These are phyloP conservation scores for Malassezia cuniculi DNA, from an alignment of 1,284 basidiomycete genomes.

Conservation along the genomic window DNA sequence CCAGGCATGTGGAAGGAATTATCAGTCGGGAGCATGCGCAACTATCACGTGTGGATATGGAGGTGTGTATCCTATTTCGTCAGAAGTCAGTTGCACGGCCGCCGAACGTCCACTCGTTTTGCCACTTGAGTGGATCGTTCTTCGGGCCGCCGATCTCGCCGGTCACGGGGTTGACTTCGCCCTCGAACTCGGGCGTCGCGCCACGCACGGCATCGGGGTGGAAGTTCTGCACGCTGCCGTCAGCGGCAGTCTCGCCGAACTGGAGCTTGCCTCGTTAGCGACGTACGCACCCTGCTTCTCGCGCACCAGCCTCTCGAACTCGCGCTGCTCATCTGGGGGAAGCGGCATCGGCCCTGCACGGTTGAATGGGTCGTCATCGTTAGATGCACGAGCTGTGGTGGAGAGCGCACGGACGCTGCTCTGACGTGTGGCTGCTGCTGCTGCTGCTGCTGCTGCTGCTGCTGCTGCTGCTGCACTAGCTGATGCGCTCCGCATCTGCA, in stretches of 20 bases:
- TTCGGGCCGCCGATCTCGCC: slow-evolving; percentile 53
- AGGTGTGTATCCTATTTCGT: too few relatives aligned
- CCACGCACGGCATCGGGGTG: slow-evolving; percentile 46
- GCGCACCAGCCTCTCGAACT: slow-evolving; percentile 46
- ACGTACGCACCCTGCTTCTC: slow-evolving; percentile 33
- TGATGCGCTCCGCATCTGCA: too few relatives aligned
- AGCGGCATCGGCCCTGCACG: slow-evolving; percentile 45
- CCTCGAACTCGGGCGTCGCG: slow-evolving; percentile 49
- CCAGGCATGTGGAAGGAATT: background rate
- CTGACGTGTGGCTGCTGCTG: too few relatives aligned
- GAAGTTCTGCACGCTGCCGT: slow-evolving; percentile 10
- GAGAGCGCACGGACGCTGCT: background rate
- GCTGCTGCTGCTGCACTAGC: too few relatives aligned
- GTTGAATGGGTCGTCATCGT: slow-evolving; percentile 26
- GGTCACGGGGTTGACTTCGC: slow-evolving; percentile 51
- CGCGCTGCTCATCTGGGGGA: slow-evolving; percentile 45
- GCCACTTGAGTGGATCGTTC: slow-evolving; percentile 49
- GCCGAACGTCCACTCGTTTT: slow-evolving; percentile 43
- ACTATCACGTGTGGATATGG: background rate
- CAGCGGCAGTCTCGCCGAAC: slow-evolving; percentile 10
- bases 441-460: too few relatives aligned
- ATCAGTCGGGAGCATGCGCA: background rate
- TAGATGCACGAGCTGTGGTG: background rate
- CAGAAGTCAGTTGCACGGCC: slow-evolving; percentile 42
- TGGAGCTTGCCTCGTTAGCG: slow-evolving; percentile 8